A percentile compares a stretch with the other conserved stretches of the same genome.
phyloP scores from a whole-genome alignment of 805 yeast species.

The Lipomyces chichibuensis region DNA sequence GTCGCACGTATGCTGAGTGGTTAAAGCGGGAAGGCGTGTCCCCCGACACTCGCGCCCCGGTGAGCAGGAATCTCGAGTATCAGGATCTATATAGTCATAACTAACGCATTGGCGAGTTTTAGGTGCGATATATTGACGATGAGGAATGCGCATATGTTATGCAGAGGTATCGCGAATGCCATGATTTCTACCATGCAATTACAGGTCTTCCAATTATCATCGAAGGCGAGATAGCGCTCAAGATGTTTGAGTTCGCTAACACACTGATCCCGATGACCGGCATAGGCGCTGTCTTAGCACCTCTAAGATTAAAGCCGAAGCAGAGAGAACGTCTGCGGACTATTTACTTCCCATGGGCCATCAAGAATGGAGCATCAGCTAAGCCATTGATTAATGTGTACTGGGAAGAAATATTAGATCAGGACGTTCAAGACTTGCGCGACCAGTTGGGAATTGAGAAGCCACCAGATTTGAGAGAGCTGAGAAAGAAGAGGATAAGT shows the following conservation, averaged over 20 bases:
- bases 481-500: constrained; percentile 45
- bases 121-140: constrained; percentile 75
- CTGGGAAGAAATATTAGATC: constrained; percentile 83
- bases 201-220: constrained; percentile 87
- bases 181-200: constrained; percentile 92
- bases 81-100: not conserved
- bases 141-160: constrained; percentile 90
- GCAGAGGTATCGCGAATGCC: constrained; percentile 94
- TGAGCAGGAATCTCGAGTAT: constrained; percentile 4
- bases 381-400: constrained; percentile 82
- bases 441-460: constrained; percentile 68
- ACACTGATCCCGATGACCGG: constrained; percentile 96
- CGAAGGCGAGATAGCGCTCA: constrained; percentile 94
- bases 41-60: constrained; percentile 91
- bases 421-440: constrained; percentile 73
- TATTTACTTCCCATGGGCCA: constrained; percentile 87
- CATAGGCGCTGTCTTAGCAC: constrained; percentile 86
- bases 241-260: constrained; percentile 82
- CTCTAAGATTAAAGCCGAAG: constrained; percentile 65
- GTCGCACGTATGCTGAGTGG: constrained; percentile 80
- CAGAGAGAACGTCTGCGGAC: constrained; percentile 67
- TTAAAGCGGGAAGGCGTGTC: constrained; percentile 83
- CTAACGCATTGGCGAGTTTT: not conserved
- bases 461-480: constrained; percentile 76
- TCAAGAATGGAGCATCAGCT: constrained; percentile 68